phyloP scores from a whole-genome alignment of 495 filamentous ascomycete genomes.

The Penicillium flavigenum region DNA sequence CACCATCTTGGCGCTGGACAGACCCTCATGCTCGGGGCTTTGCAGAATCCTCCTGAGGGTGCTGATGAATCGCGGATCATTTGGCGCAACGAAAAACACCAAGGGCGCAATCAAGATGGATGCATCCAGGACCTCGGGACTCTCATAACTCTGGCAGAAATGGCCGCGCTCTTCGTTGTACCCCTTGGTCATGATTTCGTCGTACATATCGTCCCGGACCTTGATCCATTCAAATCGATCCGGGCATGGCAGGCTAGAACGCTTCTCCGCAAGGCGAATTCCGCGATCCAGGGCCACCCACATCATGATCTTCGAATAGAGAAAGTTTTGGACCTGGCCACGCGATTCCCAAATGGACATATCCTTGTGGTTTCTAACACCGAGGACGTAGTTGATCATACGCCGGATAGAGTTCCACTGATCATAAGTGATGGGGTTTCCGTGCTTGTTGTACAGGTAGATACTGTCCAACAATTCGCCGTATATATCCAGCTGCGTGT shows the following conservation, averaged over 20 bases:
- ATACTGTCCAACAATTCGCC: conserved; percentile 74
- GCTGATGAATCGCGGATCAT: conserved; percentile 67
- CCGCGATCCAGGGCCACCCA: conserved; percentile 76
- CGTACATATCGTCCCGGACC: conserved; percentile 62
- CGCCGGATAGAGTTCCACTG: conserved; percentile 62
- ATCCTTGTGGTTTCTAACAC: conserved; percentile 56
- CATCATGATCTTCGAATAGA: conserved; percentile 72
- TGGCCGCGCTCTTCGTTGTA: conserved; percentile 63
- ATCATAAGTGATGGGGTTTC: conserved; percentile 71
- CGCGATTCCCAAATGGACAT: conserved; percentile 81
- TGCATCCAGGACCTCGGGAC: conserved; percentile 63
- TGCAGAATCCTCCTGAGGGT: conserved; percentile 67
- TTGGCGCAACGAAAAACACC: conserved; percentile 72
- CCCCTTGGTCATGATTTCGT: conserved; percentile 69
- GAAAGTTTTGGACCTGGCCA: conserved; percentile 68
- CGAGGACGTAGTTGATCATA: conserved; percentile 53
- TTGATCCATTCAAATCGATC: conserved; percentile 61
- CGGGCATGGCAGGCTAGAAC: conserved; percentile 64
- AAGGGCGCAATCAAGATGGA: conserved; percentile 70
- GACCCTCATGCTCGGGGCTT: conserved; percentile 65
- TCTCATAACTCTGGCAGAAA: conserved; percentile 73
- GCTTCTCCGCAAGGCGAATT: conserved; percentile 66
- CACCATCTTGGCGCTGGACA: conserved; percentile 68
- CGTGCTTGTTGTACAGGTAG: conserved; percentile 76
- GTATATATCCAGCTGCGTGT: conserved; percentile 74